phyloP scores from a whole-genome alignment of 371 early-diverging fungal species.

The Mortierella sp. region DNA sequence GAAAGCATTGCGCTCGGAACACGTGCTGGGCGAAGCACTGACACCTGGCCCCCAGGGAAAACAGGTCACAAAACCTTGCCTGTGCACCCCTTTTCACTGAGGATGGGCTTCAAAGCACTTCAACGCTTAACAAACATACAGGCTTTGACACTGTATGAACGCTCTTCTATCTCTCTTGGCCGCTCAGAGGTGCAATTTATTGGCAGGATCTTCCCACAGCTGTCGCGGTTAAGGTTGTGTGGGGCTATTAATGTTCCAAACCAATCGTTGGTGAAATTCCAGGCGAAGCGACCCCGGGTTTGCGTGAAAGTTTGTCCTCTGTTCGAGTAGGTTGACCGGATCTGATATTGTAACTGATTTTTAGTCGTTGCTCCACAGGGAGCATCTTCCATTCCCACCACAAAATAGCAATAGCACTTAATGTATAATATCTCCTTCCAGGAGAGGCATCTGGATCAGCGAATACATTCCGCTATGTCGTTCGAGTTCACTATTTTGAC shows the following conservation, averaged over 20 bases:
- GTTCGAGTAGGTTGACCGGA: too few relatives aligned
- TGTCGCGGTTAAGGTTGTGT: constrained; percentile 22
- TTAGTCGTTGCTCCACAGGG: too few relatives aligned
- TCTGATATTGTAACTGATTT: too few relatives aligned
- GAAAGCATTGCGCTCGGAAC: too few relatives aligned
- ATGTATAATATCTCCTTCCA: too few relatives aligned
- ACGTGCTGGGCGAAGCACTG: too few relatives aligned
- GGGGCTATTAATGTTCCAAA: constrained; percentile 32
- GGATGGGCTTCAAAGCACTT: constrained; percentile 37
- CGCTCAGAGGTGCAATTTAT: constrained; percentile 32
- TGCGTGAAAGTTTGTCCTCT: constrained; percentile 35
- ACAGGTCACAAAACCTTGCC: not conserved
- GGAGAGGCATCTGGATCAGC: too few relatives aligned
- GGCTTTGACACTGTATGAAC: constrained; percentile 36
- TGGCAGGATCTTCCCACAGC: constrained; percentile 19
- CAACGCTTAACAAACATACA: constrained; percentile 16
- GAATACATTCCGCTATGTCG: too few relatives aligned
- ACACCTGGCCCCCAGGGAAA: not conserved
- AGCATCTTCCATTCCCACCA: too few relatives aligned
- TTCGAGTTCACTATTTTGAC: too few relatives aligned
- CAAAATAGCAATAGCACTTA: too few relatives aligned
- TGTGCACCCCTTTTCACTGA: constrained; percentile 35
- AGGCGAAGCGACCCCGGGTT: constrained; percentile 9
- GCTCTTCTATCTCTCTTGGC: constrained; percentile 18
- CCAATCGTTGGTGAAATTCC: constrained; percentile 3